Percentiles rank a stretch among this genome's conserved stretches.
Evolutionary conservation across 176 grass and related monocot genomes (phyloP).

Genomic region (Calamus simplicifolius): DNA sequence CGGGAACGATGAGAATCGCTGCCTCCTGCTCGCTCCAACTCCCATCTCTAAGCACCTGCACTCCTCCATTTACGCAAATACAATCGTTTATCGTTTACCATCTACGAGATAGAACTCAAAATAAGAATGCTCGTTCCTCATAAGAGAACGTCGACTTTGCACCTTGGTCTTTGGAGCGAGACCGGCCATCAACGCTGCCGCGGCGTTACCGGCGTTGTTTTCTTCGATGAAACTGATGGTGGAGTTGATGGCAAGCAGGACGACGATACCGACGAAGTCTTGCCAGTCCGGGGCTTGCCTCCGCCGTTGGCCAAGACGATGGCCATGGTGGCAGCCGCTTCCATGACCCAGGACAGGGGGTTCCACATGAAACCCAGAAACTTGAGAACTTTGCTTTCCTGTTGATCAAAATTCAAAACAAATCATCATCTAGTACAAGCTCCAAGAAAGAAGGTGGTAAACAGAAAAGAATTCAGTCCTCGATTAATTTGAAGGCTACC

Average conservation of each 20-base stretch:
- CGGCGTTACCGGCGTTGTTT: slow-evolving; percentile 6
- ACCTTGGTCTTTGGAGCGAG: slow-evolving; percentile 9
- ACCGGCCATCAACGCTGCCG: slow-evolving; percentile 1
- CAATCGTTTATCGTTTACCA: neutral
- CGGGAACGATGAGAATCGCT: neutral
- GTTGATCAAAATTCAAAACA: neutral
- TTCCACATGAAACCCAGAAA: slow-evolving; percentile 11
- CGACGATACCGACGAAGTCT: slow-evolving; percentile 3
- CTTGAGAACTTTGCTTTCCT: slow-evolving; percentile 7
- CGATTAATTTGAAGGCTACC: neutral
- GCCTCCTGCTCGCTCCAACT: slow-evolving; percentile 1
- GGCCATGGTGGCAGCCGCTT: slow-evolving; percentile 1
- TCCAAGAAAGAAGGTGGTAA: too few species aligned
- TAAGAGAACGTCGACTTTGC: too few species aligned
- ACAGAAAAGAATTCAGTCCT: neutral
- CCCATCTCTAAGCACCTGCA: neutral
- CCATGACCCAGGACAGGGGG: slow-evolving; percentile 7
- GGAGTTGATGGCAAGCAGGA: slow-evolving; percentile 2
- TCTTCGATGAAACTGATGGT: slow-evolving; percentile 8
- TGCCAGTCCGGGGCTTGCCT: slow-evolving; percentile 3
- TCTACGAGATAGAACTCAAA: too few species aligned
- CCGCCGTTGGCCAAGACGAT: neutral
- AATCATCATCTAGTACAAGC: too few species aligned
- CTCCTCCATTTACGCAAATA: neutral
- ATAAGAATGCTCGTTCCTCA: too few species aligned